Evolutionary conservation across 208 protist species (phyloP).

Genomic region (Endotrypanum monterogeii): DNA sequence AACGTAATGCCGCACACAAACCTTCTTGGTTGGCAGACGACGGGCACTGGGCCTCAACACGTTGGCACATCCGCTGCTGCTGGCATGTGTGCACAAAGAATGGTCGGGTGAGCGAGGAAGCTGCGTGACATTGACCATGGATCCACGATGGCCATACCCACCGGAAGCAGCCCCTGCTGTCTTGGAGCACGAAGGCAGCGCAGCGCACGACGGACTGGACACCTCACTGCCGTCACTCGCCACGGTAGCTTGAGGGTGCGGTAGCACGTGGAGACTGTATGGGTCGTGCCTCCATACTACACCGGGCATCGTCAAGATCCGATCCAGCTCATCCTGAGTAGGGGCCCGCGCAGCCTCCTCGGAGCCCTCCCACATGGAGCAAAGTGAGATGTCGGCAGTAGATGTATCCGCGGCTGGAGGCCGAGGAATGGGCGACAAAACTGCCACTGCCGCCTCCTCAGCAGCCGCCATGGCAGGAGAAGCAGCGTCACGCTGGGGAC

Average conservation of each 20-base stretch:
- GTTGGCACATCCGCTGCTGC: neutral
- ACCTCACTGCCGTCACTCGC: neutral
- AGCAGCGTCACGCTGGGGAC: neutral
- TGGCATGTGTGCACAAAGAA: neutral
- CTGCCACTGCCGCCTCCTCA: constrained; percentile 11
- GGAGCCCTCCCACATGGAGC: neutral
- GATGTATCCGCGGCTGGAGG: neutral
- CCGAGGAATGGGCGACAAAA: constrained; percentile 29
- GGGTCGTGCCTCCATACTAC: constrained; percentile 74
- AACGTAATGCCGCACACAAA: constrained; percentile 33
- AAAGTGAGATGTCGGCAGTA: constrained; percentile 2
- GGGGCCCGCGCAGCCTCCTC: constrained; percentile 2
- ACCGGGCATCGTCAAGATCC: constrained; percentile 36
- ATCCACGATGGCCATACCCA: neutral
- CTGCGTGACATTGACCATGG: constrained; percentile 6
- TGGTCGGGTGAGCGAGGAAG: constrained; percentile 2
- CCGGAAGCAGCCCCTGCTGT: neutral
- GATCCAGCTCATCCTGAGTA: constrained; percentile 25
- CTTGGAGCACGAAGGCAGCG: constrained; percentile 2
- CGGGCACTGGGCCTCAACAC: constrained; percentile 20
- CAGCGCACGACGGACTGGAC: constrained; percentile 1
- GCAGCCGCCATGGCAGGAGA: neutral
- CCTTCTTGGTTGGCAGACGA: constrained; percentile 32
- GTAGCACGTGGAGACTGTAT: constrained; percentile 53
- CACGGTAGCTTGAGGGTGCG: neutral